phyloP scores from a whole-genome alignment of 805 yeast species.

The Saturnispora hagleri region DNA sequence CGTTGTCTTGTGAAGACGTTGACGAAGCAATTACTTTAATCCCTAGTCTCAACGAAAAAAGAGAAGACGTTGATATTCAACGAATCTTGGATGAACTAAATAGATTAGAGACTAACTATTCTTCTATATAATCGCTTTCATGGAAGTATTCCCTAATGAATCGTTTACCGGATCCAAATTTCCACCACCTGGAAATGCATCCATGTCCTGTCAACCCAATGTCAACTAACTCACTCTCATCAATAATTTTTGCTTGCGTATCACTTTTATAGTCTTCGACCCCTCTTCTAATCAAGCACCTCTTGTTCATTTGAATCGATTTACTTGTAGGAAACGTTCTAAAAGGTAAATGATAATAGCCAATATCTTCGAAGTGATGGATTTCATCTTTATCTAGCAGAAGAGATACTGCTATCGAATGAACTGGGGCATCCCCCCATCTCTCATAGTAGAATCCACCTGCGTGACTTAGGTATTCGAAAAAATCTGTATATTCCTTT shows the following conservation, averaged over 20 bases:
- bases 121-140: slow-evolving; percentile 23
- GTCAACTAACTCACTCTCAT: slow-evolving; percentile 6
- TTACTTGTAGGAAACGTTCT: slow-evolving; percentile 48
- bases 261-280: slow-evolving; percentile 19
- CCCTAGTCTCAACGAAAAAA: slow-evolving; percentile 77
- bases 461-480: slow-evolving; percentile 50
- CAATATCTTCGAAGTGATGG: slow-evolving; percentile 74
- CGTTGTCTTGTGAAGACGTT: slow-evolving; percentile 89
- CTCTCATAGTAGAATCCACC: slow-evolving; percentile 82
- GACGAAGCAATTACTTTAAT: slow-evolving; percentile 93
- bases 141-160: slow-evolving; percentile 39
- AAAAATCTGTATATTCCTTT: slow-evolving; percentile 51
- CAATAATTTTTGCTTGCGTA: slow-evolving; percentile 5
- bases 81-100: slow-evolving; percentile 81
- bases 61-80: slow-evolving; percentile 79
- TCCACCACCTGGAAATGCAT: slow-evolving; percentile 74
- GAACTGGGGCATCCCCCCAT: slow-evolving; percentile 96
- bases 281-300: slow-evolving; percentile 40
- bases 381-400: slow-evolving; percentile 51
- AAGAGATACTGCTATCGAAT: slow-evolving; percentile 58
- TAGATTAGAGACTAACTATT: slow-evolving; percentile 39
- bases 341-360: slow-evolving; percentile 70
- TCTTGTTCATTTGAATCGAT: slow-evolving; percentile 40
- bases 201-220: slow-evolving; percentile 42
- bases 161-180: slow-evolving; percentile 49